A percentile compares a stretch with the other conserved stretches of the same genome.
Evolutionary conservation across 2,329 filamentous ascomycete genomes (phyloP).

Genomic region (Sporothrix phasma): DNA sequence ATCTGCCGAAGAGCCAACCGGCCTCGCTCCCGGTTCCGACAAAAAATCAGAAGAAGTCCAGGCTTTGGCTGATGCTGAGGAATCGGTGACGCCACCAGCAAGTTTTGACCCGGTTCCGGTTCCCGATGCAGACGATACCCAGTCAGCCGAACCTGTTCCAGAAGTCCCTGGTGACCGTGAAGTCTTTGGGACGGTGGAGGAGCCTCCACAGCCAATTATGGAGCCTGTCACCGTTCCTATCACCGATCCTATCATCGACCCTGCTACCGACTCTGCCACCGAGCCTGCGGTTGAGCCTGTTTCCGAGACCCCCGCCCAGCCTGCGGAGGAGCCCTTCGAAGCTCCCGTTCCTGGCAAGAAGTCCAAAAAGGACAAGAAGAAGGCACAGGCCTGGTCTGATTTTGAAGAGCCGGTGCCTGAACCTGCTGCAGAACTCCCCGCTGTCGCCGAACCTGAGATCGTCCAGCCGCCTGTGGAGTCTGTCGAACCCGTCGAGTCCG

Average conservation of each 20-base stretch:
- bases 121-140: not conserved
- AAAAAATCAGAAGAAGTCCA: constrained; percentile 12
- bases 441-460: not conserved
- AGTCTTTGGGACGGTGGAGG: too few species aligned
- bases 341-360: not conserved
- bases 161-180: too few species aligned
- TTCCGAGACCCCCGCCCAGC: too few species aligned
- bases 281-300: too few species aligned
- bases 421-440: not conserved
- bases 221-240: too few species aligned
- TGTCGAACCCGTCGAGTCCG: not conserved
- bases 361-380: constrained; percentile 9
- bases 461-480: not conserved
- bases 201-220: too few species aligned
- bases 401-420: not conserved
- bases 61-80: not conserved
- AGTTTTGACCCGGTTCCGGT: too few species aligned
- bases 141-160: not conserved
- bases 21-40: not conserved
- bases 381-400: not conserved
- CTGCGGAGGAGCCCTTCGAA: not conserved
- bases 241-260: too few species aligned
- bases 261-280: too few species aligned
- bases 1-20: not conserved
- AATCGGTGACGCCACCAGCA: too few species aligned